Evolutionary conservation across 345 rosid genomes (phyloP), one percentile per base, ranked within the genome.

Genomic region (Noccaea bulbosa): DNA sequence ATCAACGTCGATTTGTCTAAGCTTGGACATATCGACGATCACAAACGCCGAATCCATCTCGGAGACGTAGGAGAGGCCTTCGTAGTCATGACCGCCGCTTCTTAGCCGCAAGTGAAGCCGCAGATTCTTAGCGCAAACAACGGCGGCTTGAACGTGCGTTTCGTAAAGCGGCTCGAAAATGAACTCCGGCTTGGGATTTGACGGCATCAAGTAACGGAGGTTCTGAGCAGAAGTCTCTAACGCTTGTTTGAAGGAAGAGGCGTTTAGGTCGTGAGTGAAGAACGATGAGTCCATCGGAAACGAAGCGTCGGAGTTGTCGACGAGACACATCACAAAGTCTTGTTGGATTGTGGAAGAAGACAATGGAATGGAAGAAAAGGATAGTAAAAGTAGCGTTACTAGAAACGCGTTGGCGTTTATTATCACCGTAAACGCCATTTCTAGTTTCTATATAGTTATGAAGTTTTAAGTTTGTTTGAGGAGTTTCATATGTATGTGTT

Each of bases 71-170:
- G 92, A 86, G 1, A 86, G 69, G 2, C 90, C 92, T 76, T 88
- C 93, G 6, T 83, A 87, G 74, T 88, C 92, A 69, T 85, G 94
- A 17, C 97, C 97, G 0, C 94, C 92, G 5, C 92, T 86, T 1
- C 91, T 84, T 41, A 85, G 56, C 70, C 88, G 79, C 39, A 88
- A 65, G 47, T 86, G 88, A 49, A 88, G 54, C 5, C 77, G 45
- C n/a, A 81, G 64, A 43, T 82, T 14, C 51, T 79, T 83, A 11
- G 87, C 78, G n/a, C 97, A 90, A 39, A 83, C 66, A 43, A 90
- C 87, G 37, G 84, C 83, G 0, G 92, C 85, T 52, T 85, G 94
- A 69, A 90, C 85, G 16, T 90, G 92, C 74, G 84, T 75, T 67
- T 81, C 87, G 3, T 70, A 43, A 15, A 66, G 32, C 1, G 97